Percentiles rank a stretch among this genome's conserved stretches.
These are phyloP conservation scores for Penicillium italicum DNA, from an alignment of 2,329 filamentous ascomycete genomes.

Conservation along the genomic window DNA sequence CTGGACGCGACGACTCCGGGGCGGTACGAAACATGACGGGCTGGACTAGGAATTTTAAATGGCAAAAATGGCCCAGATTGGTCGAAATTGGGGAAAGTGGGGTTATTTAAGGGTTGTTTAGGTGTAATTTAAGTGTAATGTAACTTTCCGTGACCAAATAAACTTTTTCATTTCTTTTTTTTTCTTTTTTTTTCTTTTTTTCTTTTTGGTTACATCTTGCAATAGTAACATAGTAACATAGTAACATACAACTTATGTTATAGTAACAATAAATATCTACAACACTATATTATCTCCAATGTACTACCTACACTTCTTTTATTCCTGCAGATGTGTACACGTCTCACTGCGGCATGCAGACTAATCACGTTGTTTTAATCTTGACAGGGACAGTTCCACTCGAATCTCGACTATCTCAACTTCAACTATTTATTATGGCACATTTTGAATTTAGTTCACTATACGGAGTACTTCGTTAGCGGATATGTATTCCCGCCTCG, in stretches of 20 bases:
- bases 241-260: too few species aligned
- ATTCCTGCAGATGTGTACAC: background rate
- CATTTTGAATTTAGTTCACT: too few species aligned
- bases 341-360: background rate
- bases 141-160: conserved; percentile 9
- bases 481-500: background rate
- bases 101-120: conserved; percentile 2
- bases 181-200: background rate
- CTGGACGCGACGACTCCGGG: conserved; percentile 19
- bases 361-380: background rate
- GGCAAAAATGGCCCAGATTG: background rate
- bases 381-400: background rate
- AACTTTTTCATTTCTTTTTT: background rate
- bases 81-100: conserved; percentile 12
- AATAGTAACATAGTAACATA: too few species aligned
- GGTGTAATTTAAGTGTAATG: conserved; percentile 5
- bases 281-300: background rate
- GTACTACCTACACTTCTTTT: background rate
- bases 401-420: background rate
- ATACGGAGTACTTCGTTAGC: background rate
- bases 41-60: conserved; percentile 6
- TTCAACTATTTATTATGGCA: background rate
- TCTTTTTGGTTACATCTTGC: too few species aligned
- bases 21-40: conserved; percentile 19
- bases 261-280: background rate